These are phyloP conservation scores for Aspergillus fijiensis DNA, from an alignment of 2,329 filamentous ascomycete genomes.

Conservation along the genomic window DNA sequence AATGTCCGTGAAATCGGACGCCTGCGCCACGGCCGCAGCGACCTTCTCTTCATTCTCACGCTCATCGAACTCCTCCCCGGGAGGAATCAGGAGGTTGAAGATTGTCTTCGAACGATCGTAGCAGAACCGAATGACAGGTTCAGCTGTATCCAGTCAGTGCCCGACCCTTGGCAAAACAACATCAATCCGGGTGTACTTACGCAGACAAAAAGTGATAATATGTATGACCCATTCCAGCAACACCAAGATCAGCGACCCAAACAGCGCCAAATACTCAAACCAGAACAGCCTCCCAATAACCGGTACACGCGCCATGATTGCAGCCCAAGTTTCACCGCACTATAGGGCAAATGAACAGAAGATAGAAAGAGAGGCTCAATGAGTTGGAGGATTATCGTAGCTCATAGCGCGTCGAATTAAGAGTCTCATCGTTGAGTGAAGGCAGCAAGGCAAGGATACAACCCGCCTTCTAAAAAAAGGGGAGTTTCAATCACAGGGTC, in stretches of 20 bases:
- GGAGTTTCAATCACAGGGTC: neutral
- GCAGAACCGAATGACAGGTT: slow-evolving; percentile 75
- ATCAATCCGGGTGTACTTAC: slow-evolving; percentile 53
- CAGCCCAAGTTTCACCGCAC: neutral
- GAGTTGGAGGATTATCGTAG: neutral
- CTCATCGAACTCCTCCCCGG: slow-evolving; percentile 62
- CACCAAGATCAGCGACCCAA: slow-evolving; percentile 80
- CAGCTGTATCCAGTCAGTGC: slow-evolving; percentile 53
- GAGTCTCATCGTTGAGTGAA: neutral
- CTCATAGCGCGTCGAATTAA: neutral
- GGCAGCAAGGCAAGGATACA: neutral
- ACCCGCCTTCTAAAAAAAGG: neutral
- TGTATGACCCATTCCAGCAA: slow-evolving; percentile 79
- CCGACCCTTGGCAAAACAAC: neutral
- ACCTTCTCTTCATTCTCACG: slow-evolving; percentile 68
- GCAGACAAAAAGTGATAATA: slow-evolving; percentile 82
- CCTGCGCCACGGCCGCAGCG: slow-evolving; percentile 76
- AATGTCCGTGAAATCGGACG: slow-evolving; percentile 90
- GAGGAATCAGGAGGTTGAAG: slow-evolving; percentile 76
- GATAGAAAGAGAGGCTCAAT: neutral
- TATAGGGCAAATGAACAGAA: neutral
- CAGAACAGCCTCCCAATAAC: slow-evolving; percentile 62
- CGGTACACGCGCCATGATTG: slow-evolving; percentile 58
- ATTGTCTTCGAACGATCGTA: slow-evolving; percentile 78
- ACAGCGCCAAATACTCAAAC: slow-evolving; percentile 81